These are phyloP conservation scores for Cordyceps cateniannulata DNA, from an alignment of 2,329 filamentous ascomycete genomes.

Conservation along the genomic window DNA sequence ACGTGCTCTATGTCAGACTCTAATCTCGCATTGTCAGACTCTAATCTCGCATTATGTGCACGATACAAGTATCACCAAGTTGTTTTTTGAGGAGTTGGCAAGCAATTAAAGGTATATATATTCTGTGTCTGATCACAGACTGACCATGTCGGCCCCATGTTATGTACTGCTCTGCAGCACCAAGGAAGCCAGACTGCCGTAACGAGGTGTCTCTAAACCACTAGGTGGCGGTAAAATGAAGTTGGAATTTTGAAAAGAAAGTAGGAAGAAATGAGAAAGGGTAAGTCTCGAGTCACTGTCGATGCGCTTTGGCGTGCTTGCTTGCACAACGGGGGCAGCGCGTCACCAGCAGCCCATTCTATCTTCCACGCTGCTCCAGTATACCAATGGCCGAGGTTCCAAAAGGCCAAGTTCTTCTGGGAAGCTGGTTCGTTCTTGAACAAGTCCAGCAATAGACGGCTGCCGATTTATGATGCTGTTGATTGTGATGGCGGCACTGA, in stretches of 20 bases:
- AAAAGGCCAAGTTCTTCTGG: slow-evolving; percentile 48
- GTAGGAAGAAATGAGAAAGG: background rate
- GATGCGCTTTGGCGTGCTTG: background rate
- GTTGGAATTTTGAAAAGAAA: background rate
- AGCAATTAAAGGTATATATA: background rate
- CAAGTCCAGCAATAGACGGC: slow-evolving; percentile 49
- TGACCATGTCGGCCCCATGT: background rate
- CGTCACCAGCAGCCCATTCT: slow-evolving; percentile 40
- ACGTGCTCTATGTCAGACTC: background rate
- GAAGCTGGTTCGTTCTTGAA: slow-evolving; percentile 50
- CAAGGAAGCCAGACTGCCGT: background rate
- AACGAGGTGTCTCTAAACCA: background rate
- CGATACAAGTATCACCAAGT: too few species aligned
- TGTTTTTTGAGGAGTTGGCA: background rate
- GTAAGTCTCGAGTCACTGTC: background rate
- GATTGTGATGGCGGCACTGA: slow-evolving; percentile 40
- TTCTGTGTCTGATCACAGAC: background rate
- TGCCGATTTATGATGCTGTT: slow-evolving; percentile 54
- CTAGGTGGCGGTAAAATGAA: background rate
- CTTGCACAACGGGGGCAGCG: too few species aligned
- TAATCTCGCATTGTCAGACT: background rate
- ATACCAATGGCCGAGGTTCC: slow-evolving; percentile 56
- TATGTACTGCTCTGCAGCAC: background rate
- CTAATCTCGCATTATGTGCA: background rate
- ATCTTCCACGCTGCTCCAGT: slow-evolving; percentile 58